Evolutionary conservation across 768 basidiomycete species (phyloP).

Genomic region (Hypholoma sublateritium): DNA sequence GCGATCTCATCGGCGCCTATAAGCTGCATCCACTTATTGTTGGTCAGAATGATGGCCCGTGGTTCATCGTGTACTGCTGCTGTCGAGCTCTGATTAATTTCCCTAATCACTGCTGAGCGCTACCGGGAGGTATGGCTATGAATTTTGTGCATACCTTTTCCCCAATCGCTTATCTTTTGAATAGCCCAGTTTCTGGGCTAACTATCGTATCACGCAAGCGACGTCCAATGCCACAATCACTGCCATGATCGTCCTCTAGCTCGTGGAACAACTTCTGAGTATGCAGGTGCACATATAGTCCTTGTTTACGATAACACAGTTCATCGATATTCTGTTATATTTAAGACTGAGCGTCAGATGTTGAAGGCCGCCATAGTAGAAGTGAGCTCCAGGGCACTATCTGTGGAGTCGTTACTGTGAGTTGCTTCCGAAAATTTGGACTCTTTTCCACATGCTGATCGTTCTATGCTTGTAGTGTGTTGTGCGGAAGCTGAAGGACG

Average conservation of each 20-base stretch:
- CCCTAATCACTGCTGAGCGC: too few species aligned
- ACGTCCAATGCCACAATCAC: conserved; percentile 77
- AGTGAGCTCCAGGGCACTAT: conserved; percentile 96
- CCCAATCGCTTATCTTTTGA: too few species aligned
- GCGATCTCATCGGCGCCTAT: too few species aligned
- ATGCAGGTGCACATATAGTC: conserved; percentile 44
- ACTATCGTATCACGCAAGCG: conserved; percentile 49
- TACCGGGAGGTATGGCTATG: conserved; percentile 34
- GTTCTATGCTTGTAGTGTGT: conserved; percentile 55
- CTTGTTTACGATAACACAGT: background rate
- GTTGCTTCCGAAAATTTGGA: conserved; percentile 25
- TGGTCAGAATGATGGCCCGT: conserved; percentile 69
- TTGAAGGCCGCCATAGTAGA: conserved; percentile 98
- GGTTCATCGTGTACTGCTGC: conserved; percentile 33
- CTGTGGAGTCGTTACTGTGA: conserved; percentile 84
- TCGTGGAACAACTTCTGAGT: conserved; percentile 85
- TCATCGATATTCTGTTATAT: background rate
- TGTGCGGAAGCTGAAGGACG: conserved; percentile 77
- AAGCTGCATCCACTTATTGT: too few species aligned
- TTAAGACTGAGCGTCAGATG: conserved; percentile 89
- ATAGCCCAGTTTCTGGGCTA: too few species aligned
- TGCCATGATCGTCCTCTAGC: conserved; percentile 74
- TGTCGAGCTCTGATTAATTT: too few species aligned
- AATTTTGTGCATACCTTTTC: too few species aligned
- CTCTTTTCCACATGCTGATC: background rate